Evolutionary conservation across 139 green algal species (phyloP).

Genomic region (Yamagishiella unicocca): DNA sequence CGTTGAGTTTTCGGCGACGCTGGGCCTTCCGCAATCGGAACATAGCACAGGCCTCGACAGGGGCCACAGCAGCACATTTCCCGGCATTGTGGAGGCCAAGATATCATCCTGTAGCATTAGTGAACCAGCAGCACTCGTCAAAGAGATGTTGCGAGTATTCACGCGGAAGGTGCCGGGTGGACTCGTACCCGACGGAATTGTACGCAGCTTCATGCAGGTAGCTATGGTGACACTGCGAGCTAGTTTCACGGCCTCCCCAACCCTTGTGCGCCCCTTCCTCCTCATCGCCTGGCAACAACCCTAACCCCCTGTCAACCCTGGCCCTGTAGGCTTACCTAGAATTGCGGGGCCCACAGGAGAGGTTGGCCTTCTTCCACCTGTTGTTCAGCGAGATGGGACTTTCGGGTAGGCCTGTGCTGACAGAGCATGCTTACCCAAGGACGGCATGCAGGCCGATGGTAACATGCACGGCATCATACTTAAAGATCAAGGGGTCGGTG

Average conservation of each 20-base stretch:
- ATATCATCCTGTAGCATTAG: not conserved
- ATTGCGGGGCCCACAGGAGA: not conserved
- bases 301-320: no score
- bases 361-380: not conserved
- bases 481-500: no score
- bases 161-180: not conserved
- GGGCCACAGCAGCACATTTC: no score
- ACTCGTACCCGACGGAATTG: not conserved
- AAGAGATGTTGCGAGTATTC: constrained; percentile 41
- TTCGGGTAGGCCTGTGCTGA: constrained; percentile 1
- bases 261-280: not conserved
- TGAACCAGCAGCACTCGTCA: not conserved
- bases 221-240: not conserved
- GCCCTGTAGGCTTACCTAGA: not conserved
- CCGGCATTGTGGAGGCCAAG: not conserved
- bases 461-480: no score
- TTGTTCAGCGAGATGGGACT: constrained; percentile 3
- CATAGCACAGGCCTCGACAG: no score
- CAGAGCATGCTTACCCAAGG: no score
- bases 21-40: no score
- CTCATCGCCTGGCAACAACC: no score
- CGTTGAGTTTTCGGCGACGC: no score
- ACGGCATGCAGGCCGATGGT: no score
- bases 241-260: not conserved
- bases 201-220: constrained; percentile 26